Percentiles rank a stretch among this genome's conserved stretches.
Evolutionary conservation across 176 grass and related monocot species (phyloP).

Genomic region (Oryza brachyantha): DNA sequence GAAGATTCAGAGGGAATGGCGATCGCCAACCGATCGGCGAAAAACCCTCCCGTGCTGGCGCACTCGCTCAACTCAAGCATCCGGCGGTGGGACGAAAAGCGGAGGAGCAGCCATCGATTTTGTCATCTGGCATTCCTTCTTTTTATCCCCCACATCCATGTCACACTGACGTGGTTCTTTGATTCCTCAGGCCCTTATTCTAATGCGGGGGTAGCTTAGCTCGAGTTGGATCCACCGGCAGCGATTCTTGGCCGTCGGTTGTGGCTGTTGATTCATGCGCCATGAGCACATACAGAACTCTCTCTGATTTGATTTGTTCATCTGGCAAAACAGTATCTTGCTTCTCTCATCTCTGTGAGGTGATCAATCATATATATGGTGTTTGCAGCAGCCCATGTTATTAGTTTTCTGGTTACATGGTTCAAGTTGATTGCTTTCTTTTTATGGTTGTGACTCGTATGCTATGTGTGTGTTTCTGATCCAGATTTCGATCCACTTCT

Average conservation of each 20-base stretch:
- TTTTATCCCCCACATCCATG: constrained; percentile 19
- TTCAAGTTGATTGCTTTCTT: not conserved
- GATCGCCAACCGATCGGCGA: not conserved
- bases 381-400: not conserved
- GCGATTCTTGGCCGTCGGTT: not conserved
- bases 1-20: not conserved
- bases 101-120: not conserved
- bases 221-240: constrained; percentile 19
- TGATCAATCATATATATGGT: not conserved
- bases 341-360: constrained; percentile 2
- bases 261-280: constrained; percentile 23
- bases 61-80: constrained; percentile 26
- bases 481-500: not conserved
- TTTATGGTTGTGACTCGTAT: not conserved
- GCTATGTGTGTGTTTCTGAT: not conserved
- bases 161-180: constrained; percentile 40
- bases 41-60: not conserved
- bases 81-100: constrained; percentile 21
- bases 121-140: constrained; percentile 19
- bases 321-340: not conserved
- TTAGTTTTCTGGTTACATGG: not conserved
- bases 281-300: constrained; percentile 21
- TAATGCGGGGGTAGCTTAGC: not conserved
- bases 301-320: constrained; percentile 20
- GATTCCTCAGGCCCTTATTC: constrained; percentile 40